Percentiles rank a stretch among this genome's conserved stretches.
Evolutionary conservation across 2,329 filamentous ascomycete genomes (phyloP).

Genomic region (Hypoxylon sp.): DNA sequence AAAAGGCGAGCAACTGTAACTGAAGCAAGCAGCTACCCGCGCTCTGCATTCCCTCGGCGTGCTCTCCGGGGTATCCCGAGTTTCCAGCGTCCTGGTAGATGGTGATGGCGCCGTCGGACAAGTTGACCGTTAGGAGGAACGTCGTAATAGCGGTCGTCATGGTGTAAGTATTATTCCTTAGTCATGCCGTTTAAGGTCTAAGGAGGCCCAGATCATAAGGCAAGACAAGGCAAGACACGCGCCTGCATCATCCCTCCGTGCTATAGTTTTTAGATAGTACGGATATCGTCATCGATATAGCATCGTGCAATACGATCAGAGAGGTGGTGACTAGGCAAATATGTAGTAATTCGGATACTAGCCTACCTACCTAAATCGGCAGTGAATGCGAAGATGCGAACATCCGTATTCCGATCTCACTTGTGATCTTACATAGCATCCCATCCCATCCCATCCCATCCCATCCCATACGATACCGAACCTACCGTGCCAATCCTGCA

Average conservation of each 20-base stretch:
- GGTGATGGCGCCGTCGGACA: conserved; percentile 30
- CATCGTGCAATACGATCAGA: conserved; percentile 1
- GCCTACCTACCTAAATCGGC: conserved; percentile 12
- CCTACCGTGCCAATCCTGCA: conserved; percentile 23
- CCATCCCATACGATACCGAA: conserved; percentile 8
- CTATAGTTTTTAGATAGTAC: conserved; percentile 2
- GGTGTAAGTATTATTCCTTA: conserved; percentile 22
- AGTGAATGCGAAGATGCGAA: conserved; percentile 33
- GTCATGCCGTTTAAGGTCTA: conserved; percentile 3
- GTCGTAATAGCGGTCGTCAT: not conserved
- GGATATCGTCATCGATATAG: conserved; percentile 5
- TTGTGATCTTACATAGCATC: conserved; percentile 41
- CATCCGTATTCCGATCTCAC: conserved; percentile 45
- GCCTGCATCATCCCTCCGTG: conserved; percentile 10
- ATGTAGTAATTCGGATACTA: conserved; percentile 4
- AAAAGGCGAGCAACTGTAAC: conserved; percentile 7
- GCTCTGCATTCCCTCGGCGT: conserved; percentile 3
- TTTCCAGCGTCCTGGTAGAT: conserved; percentile 40
- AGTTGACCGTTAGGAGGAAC: not conserved
- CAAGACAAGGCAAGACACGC: conserved; percentile 20
- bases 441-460: conserved; percentile 7
- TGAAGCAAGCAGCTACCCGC: conserved; percentile 28
- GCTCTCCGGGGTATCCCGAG: conserved; percentile 1
- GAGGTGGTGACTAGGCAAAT: conserved; percentile 4
- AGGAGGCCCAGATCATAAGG: conserved; percentile 19